phyloP scores from a whole-genome alignment of 1,139 yeast genomes.

The Diutina siamensis region DNA sequence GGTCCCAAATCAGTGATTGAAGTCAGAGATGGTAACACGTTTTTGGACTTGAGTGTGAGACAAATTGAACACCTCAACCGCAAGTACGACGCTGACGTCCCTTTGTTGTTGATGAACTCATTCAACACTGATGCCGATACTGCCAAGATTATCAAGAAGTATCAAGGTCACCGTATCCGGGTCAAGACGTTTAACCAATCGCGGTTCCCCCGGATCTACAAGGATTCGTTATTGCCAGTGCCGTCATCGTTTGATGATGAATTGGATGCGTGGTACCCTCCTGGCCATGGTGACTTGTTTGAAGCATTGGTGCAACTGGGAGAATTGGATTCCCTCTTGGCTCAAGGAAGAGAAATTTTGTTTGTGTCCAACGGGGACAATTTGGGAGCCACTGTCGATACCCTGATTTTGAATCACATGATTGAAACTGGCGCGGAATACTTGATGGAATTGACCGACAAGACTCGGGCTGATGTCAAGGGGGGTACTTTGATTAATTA shows the following conservation, averaged over 20 bases:
- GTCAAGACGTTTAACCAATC: slow-evolving; percentile 96
- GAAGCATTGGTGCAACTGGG: slow-evolving; percentile 87
- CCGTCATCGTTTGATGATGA: slow-evolving; percentile 68
- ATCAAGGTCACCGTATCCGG: slow-evolving; percentile 92
- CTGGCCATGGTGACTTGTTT: slow-evolving; percentile 97
- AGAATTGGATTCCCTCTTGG: slow-evolving; percentile 78
- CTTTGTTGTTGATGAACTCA: slow-evolving; percentile 93
- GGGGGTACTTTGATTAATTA: slow-evolving; percentile 98
- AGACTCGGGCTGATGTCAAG: slow-evolving; percentile 97
- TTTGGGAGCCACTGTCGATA: slow-evolving; percentile 95
- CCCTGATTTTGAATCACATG: slow-evolving; percentile 87
- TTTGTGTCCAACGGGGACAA: slow-evolving; percentile 98
- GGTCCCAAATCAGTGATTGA: slow-evolving; percentile 98
- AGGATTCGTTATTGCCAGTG: slow-evolving; percentile 90
- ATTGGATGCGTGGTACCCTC: slow-evolving; percentile 92
- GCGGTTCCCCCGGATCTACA: slow-evolving; percentile 88
- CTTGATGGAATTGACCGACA: slow-evolving; percentile 96
- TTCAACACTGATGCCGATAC: slow-evolving; percentile 97
- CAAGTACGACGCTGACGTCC: slow-evolving; percentile 85
- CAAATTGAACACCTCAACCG: slow-evolving; percentile 95
- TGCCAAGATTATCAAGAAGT: slow-evolving; percentile 88
- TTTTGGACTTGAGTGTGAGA: slow-evolving; percentile 88
- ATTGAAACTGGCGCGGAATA: slow-evolving; percentile 84
- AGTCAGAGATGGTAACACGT: slow-evolving; percentile 96
- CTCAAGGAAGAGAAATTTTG: slow-evolving; percentile 88